Conservation (phyloP, 768 basidiomycete species). For the Lactarius indigo region DNA sequence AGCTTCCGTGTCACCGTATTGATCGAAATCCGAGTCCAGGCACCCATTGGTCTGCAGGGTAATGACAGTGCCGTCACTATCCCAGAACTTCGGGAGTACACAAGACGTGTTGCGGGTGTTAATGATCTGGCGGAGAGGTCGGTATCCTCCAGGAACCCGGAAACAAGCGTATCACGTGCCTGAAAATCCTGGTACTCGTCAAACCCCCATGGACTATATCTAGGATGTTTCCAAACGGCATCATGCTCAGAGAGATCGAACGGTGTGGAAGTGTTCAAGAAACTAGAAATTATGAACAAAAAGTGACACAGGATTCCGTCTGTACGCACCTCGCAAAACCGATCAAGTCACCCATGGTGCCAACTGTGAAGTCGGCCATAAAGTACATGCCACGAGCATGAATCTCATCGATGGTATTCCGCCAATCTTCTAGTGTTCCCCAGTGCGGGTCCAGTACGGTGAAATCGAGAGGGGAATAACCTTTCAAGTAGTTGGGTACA, state of each 20-base stretch:
- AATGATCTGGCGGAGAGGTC: constrained; percentile 41
- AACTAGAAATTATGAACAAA: constrained; percentile 40
- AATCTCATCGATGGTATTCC: constrained; percentile 64
- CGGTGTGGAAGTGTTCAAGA: constrained; percentile 75
- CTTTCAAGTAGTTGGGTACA: constrained; percentile 37
- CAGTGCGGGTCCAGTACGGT: constrained; percentile 89
- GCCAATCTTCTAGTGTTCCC: constrained; percentile 83
- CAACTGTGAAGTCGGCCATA: constrained; percentile 92
- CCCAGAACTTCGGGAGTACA: constrained; percentile 74
- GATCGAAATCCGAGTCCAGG: constrained; percentile 82
- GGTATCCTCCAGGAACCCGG: neutral
- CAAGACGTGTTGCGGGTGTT: constrained; percentile 77
- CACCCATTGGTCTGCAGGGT: constrained; percentile 65
- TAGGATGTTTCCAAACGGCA: constrained; percentile 69
- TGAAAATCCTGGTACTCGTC: constrained; percentile 79
- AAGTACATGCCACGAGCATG: constrained; percentile 86
- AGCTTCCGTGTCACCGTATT: constrained; percentile 95
- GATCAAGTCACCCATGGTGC: constrained; percentile 85
- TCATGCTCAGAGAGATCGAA: constrained; percentile 74
- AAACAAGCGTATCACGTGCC: constrained; percentile 36
- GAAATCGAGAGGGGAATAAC: constrained; percentile 93
- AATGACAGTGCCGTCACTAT: constrained; percentile 65
- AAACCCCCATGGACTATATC: constrained; percentile 83
- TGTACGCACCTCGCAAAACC: constrained; percentile 74
- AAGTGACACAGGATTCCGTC: constrained; percentile 4